phyloP scores from a whole-genome alignment of 2,329 filamentous ascomycete species.

The Coleophoma cylindrospora region DNA sequence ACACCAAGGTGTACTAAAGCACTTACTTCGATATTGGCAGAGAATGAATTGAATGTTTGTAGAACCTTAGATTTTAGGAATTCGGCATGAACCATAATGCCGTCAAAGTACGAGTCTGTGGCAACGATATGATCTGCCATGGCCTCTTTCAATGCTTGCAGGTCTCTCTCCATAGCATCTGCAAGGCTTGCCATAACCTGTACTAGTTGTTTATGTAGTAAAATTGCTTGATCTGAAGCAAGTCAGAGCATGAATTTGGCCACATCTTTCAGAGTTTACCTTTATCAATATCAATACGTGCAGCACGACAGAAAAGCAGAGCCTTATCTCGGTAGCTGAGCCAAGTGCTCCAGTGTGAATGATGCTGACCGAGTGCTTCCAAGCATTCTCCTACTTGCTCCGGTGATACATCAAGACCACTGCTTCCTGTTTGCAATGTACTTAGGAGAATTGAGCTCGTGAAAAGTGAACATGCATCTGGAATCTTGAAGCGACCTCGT shows the following conservation, averaged over 20 bases:
- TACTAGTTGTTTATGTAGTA: slow-evolving; percentile 20
- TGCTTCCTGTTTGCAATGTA: slow-evolving; percentile 29
- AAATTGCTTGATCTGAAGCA: slow-evolving; percentile 22
- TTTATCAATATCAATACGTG: slow-evolving; percentile 52
- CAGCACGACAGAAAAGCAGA: slow-evolving; percentile 56
- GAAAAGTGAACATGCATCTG: slow-evolving; percentile 44
- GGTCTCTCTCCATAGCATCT: slow-evolving; percentile 15
- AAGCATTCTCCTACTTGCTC: slow-evolving; percentile 43
- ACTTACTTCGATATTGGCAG: slow-evolving; percentile 14
- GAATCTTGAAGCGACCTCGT: slow-evolving; percentile 43
- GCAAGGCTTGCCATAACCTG: slow-evolving; percentile 22
- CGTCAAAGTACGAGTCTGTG: slow-evolving; percentile 18
- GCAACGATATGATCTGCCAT: slow-evolving; percentile 13
- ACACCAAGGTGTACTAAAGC: no score
- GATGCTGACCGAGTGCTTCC: slow-evolving; percentile 43
- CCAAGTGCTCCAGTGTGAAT: slow-evolving; percentile 60
- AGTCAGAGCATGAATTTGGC: slow-evolving; percentile 7
- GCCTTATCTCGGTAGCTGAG: slow-evolving; percentile 58
- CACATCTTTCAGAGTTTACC: slow-evolving; percentile 25
- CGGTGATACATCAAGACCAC: slow-evolving; percentile 17
- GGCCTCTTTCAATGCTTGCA: slow-evolving; percentile 13
- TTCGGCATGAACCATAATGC: slow-evolving; percentile 13
- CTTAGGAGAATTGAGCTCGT: slow-evolving; percentile 22
- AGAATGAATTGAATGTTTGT: slow-evolving; percentile 15
- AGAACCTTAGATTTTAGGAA: slow-evolving; percentile 15